Conservation (phyloP, 257 asterid species). For the Ajuga chamaepitys region DNA sequence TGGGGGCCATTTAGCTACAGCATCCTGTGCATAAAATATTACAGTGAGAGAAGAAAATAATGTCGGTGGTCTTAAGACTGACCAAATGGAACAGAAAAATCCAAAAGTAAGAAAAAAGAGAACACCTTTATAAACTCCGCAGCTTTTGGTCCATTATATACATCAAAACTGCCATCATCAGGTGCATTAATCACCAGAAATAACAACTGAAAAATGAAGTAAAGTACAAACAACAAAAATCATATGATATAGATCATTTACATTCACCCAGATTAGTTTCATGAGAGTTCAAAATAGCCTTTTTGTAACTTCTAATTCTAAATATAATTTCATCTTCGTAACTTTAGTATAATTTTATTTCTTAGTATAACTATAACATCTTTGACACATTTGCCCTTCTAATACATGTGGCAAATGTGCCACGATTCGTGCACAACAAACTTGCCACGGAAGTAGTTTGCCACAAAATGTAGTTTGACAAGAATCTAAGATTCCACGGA, state of each 20-base stretch:
- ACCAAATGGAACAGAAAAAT: neutral
- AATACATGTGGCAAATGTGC: no score
- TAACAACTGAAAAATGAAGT: neutral
- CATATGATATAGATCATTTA: neutral
- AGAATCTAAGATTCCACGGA: no score
- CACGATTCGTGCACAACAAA: no score
- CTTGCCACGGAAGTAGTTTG: no score
- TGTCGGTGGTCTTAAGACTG: neutral
- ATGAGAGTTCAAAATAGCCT: neutral
- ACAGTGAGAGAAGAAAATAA: neutral
- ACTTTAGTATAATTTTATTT: no score
- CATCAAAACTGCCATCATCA: constrained; percentile 66
- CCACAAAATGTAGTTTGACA: no score
- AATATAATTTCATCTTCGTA: no score
- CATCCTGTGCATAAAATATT: constrained; percentile 37
- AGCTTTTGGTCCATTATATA: constrained; percentile 88
- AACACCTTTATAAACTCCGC: constrained; percentile 86
- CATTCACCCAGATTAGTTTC: neutral
- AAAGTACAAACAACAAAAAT: neutral
- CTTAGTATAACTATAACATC: no score
- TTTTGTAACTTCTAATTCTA: no score
- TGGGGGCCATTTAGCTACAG: constrained; percentile 78
- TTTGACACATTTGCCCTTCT: no score
- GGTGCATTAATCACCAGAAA: constrained; percentile 7
- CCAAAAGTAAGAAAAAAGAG: constrained; percentile 1